Conservation (phyloP, 2,329 filamentous ascomycete genomes). For the Aspergillus floridensis region DNA sequence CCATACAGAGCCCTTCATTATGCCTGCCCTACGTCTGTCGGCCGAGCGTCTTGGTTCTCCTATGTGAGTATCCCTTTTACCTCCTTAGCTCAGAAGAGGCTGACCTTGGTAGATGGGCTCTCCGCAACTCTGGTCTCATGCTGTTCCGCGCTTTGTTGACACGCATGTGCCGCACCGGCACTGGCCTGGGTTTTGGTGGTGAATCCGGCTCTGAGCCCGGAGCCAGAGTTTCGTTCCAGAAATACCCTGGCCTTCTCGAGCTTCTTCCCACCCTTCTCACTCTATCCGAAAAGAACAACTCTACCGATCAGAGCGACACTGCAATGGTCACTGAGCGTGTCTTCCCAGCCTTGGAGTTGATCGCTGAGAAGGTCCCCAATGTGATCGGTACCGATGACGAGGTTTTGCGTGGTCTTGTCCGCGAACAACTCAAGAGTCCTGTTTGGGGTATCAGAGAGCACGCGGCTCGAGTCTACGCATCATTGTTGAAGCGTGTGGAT, state of each 20-base stretch:
- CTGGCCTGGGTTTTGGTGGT: constrained; percentile 49
- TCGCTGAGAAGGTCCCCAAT: constrained; percentile 43
- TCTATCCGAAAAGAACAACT: constrained; percentile 19
- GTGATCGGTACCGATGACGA: constrained; percentile 31
- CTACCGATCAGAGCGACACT: constrained; percentile 23
- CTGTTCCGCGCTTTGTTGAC: constrained; percentile 81
- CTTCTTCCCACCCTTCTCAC: constrained; percentile 38
- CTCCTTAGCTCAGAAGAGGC: not conserved
- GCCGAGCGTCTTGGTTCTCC: constrained; percentile 74
- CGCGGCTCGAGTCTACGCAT: constrained; percentile 44
- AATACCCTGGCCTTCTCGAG: constrained; percentile 40
- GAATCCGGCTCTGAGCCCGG: constrained; percentile 45
- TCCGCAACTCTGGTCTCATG: constrained; percentile 89
- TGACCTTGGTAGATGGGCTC: constrained; percentile 67
- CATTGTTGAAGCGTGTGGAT: constrained; percentile 32
- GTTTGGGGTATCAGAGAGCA: constrained; percentile 49
- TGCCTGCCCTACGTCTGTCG: constrained; percentile 73
- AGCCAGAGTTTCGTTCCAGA: constrained; percentile 40
- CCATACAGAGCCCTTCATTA: constrained; percentile 70
- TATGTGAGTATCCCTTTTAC: constrained; percentile 53
- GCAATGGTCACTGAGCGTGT: constrained; percentile 42
- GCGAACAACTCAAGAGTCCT: constrained; percentile 40
- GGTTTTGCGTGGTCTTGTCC: constrained; percentile 33
- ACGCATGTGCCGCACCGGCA: constrained; percentile 51
- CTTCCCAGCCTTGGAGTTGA: constrained; percentile 47